Evolutionary conservation across 2,329 filamentous ascomycete species (phyloP), one percentile per base, ranked within the genome.

Genomic region (Penicillium digitatum): DNA sequence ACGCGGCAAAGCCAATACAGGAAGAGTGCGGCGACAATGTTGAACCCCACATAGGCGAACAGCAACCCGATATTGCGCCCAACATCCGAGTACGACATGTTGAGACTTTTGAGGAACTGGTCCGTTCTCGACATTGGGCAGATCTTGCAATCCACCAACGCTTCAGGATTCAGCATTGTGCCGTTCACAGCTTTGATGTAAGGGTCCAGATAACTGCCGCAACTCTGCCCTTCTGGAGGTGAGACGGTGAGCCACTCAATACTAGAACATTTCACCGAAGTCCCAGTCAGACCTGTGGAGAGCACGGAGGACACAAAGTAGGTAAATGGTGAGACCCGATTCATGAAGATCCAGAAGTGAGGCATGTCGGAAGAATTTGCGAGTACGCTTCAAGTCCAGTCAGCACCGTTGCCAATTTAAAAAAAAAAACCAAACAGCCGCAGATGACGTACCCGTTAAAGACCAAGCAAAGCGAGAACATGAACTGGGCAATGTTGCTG

Each of bases 301-400:
- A 74, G 57, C 16, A 79, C 69, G 2, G 73, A 66, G n/a, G 73
- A 72, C 5, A 79, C 74, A 4, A 78, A 72, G 50, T 89, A 89
- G 0, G 84, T 88, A 56, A 88, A 85, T 0, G 85, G 86, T 0
- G 81, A 84, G 11, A 84, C 77, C 26, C 83, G 80, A 70, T 89
- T 88, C 87, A 90, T 90, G 74, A 89, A 90, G 57, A 84, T 83
- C 87, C 87, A 91, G 75, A 90, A 90, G 0, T 82, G 79, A 0
- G 87, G 87, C 1, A 90, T 76, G 0, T 79, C 77, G 3, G 66
- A 56, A 0, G 85, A 81, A 0, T 79, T 71, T 56, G 86, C 83
- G 51, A 90, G 73, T 3, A 89, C 86, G 67, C 86, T 72, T 24
- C 1, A 31, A 12, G 4, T 4, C 3, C 9, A 44, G 37, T 46